Evolutionary conservation across 2,329 filamentous ascomycete genomes (phyloP).

Genomic region (Claviceps lovelessii): DNA sequence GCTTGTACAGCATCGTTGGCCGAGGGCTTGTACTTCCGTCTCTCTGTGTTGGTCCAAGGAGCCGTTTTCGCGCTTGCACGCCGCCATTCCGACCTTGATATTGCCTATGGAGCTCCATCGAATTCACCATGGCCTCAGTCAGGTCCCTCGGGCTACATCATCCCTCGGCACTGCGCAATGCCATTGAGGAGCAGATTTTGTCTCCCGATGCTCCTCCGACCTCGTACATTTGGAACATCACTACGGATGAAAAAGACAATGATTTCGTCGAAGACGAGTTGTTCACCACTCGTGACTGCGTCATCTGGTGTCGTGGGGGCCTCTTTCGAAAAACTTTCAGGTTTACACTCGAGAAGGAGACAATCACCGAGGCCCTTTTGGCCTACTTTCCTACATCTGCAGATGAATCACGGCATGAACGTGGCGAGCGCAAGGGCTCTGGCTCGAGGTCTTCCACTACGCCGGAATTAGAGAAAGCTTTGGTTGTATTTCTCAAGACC

Average conservation of each 20-base stretch:
- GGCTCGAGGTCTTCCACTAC: conserved; percentile 4
- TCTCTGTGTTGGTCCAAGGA: neutral
- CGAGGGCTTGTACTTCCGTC: neutral
- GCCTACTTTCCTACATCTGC: conserved; percentile 58
- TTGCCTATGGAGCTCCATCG: conserved; percentile 19
- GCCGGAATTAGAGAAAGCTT: conserved; percentile 42
- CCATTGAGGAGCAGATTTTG: conserved; percentile 67
- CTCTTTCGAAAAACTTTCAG: conserved; percentile 74
- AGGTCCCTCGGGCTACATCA: conserved; percentile 83
- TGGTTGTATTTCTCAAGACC: conserved; percentile 83
- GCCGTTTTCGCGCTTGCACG: neutral
- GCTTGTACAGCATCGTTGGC: neutral
- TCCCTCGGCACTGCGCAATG: conserved; percentile 69
- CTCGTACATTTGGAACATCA: conserved; percentile 64
- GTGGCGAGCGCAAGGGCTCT: conserved; percentile 3
- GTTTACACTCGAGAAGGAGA: conserved; percentile 75
- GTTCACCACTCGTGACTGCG: conserved; percentile 57
- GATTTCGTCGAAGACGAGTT: conserved; percentile 59
- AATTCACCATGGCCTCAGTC: conserved; percentile 63
- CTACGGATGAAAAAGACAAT: conserved; percentile 24
- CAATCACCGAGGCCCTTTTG: conserved; percentile 72
- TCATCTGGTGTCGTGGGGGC: conserved; percentile 80
- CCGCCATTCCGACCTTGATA: conserved; percentile 2
- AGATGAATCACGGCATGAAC: conserved; percentile 14
- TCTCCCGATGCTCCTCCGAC: conserved; percentile 49